Conservation (phyloP, 2,329 filamentous ascomycete genomes). For the Cadophora luteo-olivacea region DNA sequence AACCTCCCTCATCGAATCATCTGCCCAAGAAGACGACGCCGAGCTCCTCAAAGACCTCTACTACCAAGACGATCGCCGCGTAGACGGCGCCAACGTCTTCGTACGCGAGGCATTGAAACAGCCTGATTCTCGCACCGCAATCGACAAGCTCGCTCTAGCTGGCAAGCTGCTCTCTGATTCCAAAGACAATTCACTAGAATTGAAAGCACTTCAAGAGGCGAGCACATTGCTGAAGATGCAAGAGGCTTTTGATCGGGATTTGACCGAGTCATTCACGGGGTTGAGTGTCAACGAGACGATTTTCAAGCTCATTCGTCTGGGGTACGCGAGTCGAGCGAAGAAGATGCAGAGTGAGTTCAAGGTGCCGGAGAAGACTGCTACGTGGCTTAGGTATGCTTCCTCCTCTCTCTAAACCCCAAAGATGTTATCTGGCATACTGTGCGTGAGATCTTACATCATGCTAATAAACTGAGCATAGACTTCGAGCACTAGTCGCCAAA, state of each 20-base stretch:
- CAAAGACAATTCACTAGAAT: conserved; percentile 78
- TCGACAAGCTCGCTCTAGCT: conserved; percentile 88
- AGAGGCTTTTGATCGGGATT: conserved; percentile 83
- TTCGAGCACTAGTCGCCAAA: conserved; percentile 87
- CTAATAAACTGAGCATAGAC: conserved; percentile 50
- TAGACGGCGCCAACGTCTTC: conserved; percentile 88
- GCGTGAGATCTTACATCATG: background rate
- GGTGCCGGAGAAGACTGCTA: conserved; percentile 86
- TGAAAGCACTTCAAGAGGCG: conserved; percentile 80
- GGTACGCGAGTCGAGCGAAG: conserved; percentile 83
- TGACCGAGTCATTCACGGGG: conserved; percentile 78
- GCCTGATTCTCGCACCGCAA: conserved; percentile 69
- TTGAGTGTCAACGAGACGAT: conserved; percentile 91
- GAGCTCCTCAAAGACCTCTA: conserved; percentile 92
- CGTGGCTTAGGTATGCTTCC: conserved; percentile 73
- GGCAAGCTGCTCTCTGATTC: conserved; percentile 83
- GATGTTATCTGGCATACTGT: too few relatives aligned
- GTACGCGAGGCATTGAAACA: conserved; percentile 83
- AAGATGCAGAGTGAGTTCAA: conserved; percentile 94
- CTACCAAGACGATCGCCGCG: conserved; percentile 92
- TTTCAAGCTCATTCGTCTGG: conserved; percentile 82
- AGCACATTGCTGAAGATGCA: conserved; percentile 83
- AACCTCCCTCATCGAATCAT: conserved; percentile 86
- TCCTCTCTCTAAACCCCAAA: too few relatives aligned
- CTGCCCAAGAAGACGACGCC: conserved; percentile 77